Base-by-base conservation (phyloP, 768 basidiomycete species). In the Pulveroboletus sp. region DNA sequence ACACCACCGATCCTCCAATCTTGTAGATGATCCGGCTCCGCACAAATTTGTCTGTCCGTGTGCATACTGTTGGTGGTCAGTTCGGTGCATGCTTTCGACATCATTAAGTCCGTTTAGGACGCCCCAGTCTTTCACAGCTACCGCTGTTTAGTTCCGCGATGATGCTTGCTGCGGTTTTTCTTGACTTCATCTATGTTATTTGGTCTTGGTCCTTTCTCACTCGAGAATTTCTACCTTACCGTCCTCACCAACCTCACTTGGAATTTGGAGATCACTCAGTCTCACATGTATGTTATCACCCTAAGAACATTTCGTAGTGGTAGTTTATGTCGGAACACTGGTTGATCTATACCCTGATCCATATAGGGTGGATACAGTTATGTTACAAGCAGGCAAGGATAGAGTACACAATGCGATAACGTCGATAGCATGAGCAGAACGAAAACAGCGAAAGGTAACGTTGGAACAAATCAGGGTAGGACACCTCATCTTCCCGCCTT, bases 121-220 rank as follows among this genome's bases (percentile, higher is more conserved):
- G 19, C 9, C 40, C 54, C 52, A 53, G 42, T 65, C 65, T 40
- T 63, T 66, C 54, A 43, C 45, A 57, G 45, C 40, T 60, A 69
- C 66, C 39, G 54, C 69, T 68, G 46, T 68, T 68, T 65, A 63
- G 65, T 67, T 60, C 51, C 52, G 49, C 55, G 23, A 54, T 61
- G 49, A 40, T 63, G 57, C 58, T 35, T 58, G 42, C 47, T 62
- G 55, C 50, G 49, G 54, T 55, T 57, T 55, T 54, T n/a, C n/a
- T 45, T 37, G 26, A 45, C 29, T 51, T 43, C 31, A 42, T 42
- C 29, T 50, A 59, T 56, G 16, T 58, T 53, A 55, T 60, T 45
- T 48, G 47, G 55, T n/a, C 55, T 54, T 57, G 60, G 54, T 49
- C 51, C 43, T 47, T 46, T 50, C 36, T 55, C 45, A 19, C 17